Conservation (phyloP, 1,284 basidiomycete genomes). For the Pseudozyma hubeiensis region DNA sequence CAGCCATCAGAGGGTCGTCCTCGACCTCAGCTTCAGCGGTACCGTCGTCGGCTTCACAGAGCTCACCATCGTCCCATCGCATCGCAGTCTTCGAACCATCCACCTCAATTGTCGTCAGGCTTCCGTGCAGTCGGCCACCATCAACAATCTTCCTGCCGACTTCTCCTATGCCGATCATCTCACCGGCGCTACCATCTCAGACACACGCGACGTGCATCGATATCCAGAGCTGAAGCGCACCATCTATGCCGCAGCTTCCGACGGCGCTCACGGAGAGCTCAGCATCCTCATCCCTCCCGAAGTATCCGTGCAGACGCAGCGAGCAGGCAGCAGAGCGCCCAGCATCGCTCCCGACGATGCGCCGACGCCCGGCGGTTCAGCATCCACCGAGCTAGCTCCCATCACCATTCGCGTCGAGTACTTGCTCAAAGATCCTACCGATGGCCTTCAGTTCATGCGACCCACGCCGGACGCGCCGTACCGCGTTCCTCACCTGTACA, state of each 20-base stretch:
- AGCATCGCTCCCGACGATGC: slow-evolving; percentile 37
- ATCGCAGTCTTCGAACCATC: slow-evolving; percentile 79
- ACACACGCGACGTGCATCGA: slow-evolving; percentile 79
- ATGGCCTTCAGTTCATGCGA: slow-evolving; percentile 86
- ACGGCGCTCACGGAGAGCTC: slow-evolving; percentile 91
- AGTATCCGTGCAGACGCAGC: slow-evolving; percentile 37
- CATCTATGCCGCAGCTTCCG: slow-evolving; percentile 87
- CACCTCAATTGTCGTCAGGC: slow-evolving; percentile 87
- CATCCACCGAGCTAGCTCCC: slow-evolving; percentile 77
- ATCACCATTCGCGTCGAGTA: slow-evolving; percentile 83
- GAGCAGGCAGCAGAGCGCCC: slow-evolving; percentile 26
- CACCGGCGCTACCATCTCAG: slow-evolving; percentile 77
- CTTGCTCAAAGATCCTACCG: slow-evolving; percentile 80
- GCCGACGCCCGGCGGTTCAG: slow-evolving; percentile 40
- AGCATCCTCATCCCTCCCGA: slow-evolving; percentile 88
- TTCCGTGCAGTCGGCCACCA: slow-evolving; percentile 80
- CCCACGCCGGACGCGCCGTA: slow-evolving; percentile 84
- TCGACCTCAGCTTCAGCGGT: slow-evolving; percentile 85
- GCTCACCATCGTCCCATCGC: slow-evolving; percentile 83
- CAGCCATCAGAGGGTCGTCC: slow-evolving; percentile 85
- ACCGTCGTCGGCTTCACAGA: slow-evolving; percentile 77
- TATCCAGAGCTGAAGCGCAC: slow-evolving; percentile 95
- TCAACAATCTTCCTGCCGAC: slow-evolving; percentile 73
- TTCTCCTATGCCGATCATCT: slow-evolving; percentile 83
- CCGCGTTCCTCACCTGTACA: slow-evolving; percentile 87